Base-by-base conservation (phyloP, 2,329 filamentous ascomycete species). In the Ramularia collo-cygni region DNA sequence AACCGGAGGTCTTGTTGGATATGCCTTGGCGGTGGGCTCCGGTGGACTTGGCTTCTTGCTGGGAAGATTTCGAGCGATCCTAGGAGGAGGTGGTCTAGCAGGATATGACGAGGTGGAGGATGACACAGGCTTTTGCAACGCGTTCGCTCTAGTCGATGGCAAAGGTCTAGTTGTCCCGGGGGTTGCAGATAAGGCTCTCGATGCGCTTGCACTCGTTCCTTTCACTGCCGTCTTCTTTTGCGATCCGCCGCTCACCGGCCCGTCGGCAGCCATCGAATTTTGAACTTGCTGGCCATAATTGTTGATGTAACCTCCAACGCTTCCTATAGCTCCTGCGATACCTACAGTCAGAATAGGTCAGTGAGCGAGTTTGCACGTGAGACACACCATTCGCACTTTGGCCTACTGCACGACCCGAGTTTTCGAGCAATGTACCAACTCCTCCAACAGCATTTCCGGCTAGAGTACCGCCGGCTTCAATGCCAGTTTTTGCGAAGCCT, bases 391-490 rank as follows among this genome's bases (percentile, higher is more conserved):
- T 46, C 44, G 46, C 43, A 61, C 61, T 58, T 49, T 58, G 50
- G 36, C 59, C 59, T 24, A 63, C 48, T 13, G 52, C 44, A 28
- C 55, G 51, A 28, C 61, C 61, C 9, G 52, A 46, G 29, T 51
- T 57, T 40, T 62, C 59, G 17, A 64, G 57, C 37, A 60, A 28
- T 17, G 42, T 51, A 12, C 61, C 61, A 10, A 58, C 56, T 18
- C 59, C 57, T 26, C 57, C 57, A 4, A 64, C 61, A n/a, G 59
- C 53, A 40, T 62, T 62, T 19, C 61, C 61, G 5, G 61, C 61
- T 24, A 63, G 37, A n/a, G 49, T 61, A 24, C 61, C 61, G 16
- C 58, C 61, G 10, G 59, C 59, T 41, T 62, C 56, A 16, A 64
- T 53, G 35, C 57, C 60, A 3, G 55, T 59, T 28, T 49, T 49